These are phyloP conservation scores for Millerozyma miso DNA, from an alignment of 805 yeast genomes.

Conservation along the genomic window DNA sequence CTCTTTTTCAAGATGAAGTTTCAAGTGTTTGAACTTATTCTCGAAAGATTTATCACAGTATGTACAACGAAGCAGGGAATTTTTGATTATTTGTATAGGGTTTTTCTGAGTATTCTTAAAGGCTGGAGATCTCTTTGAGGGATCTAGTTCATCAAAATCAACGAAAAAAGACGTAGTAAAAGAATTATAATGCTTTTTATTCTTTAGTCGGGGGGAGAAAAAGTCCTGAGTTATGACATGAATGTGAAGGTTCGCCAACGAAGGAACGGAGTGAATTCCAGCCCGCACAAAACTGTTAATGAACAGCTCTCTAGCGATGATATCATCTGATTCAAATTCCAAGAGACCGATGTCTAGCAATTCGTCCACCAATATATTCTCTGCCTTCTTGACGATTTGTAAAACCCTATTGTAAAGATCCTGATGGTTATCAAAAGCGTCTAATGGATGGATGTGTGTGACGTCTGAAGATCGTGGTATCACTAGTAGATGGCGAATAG, in stretches of 20 bases:
- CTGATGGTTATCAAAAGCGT: constrained; percentile 36
- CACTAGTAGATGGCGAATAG: constrained; percentile 55
- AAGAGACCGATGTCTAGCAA: constrained; percentile 18
- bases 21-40: constrained; percentile 17
- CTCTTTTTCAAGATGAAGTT: constrained; percentile 21
- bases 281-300: constrained; percentile 34
- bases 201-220: constrained; percentile 49
- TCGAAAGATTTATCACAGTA: constrained; percentile 20
- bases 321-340: constrained; percentile 7
- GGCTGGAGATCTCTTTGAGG: constrained; percentile 4
- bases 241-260: constrained; percentile 64
- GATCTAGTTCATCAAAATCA: constrained; percentile 41
- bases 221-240: constrained; percentile 71
- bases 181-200: constrained; percentile 65
- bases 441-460: constrained; percentile 48
- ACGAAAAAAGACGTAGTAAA: constrained; percentile 67
- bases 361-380: constrained; percentile 24
- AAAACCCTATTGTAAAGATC: constrained; percentile 23
- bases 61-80: constrained; percentile 18
- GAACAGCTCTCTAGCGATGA: constrained; percentile 12
- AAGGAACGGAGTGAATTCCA: constrained; percentile 72
- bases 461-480: constrained; percentile 47
- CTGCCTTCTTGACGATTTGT: constrained; percentile 36
- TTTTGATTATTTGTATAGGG: not conserved
- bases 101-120: not conserved